Evolutionary conservation across 345 rosid genomes (phyloP), one percentile per base, ranked within the genome.

Genomic region (Heritiera littoralis): DNA sequence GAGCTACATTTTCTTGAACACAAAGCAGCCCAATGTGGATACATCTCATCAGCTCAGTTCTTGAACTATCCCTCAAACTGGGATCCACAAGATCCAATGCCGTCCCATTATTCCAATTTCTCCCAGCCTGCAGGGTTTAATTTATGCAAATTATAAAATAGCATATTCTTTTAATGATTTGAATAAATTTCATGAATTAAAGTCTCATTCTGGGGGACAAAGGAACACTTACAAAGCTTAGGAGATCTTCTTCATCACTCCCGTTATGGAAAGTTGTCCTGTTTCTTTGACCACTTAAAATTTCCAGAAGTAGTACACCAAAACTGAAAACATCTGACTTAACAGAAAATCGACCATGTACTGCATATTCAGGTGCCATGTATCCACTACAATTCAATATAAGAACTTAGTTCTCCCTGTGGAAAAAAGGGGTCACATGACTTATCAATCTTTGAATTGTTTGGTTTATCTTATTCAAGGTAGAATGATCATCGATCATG

Each of bases 51-150:
- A 38, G 41, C 59, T 40, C 43, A 40, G 43, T 83, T 74, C 80
- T 85, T 73, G 88, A 77, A 51, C 54, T 48, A 48, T 84, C 80
- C 9, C 8, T 35, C 55, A 86, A 35, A 56, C 76, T 77, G 30
- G 85, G 75, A 84, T 90, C 86, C 51, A 89, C 32, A 23, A 90
- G 77, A 75, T 90, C 76, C 77, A 83, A 12, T 9, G 88, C 84
- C 55, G 86, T 81, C 30, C 85, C 85, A 4, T 84, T 86, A 43
- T 80, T 78, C 91, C 91, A 90, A 60, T 74, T 82, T 75, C 76
- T 86, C 92, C 93, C 84, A 1, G 77, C 89, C 88, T 89, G 80
- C 63, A 81, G 11, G 35, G 11, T 17, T 23, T 23, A 18, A 6
- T 59, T 59, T 30, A 12, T 51, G 55, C 55, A 12, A 12, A 59